Base-by-base conservation (phyloP, 106 monocot genomes). In the Gastrodia elata region DNA sequence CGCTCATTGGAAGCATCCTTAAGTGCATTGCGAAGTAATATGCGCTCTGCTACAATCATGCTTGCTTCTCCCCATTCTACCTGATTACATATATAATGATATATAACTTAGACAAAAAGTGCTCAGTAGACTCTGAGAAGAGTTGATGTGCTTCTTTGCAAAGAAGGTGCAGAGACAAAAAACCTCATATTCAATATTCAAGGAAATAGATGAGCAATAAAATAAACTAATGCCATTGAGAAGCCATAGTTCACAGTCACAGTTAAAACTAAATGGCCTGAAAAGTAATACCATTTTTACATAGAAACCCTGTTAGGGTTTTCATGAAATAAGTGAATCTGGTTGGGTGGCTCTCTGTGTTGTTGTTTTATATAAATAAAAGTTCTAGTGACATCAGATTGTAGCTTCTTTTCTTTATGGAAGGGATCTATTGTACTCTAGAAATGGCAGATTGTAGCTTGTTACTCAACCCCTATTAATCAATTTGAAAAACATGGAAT, bases 41-140 rank as follows among this genome's bases (percentile, higher is more conserved):
- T 82, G 24, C 87, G 98, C 82, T 99, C 98, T 37, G 98, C 98
- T 81, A 87, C 67, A 78, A 99, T 81, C 98, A 99, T 99, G 81
- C 88, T 99, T 61, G 98, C 78, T 73, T 91, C 90, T 41, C 98
- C 98, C 98, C 98, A 99, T 32, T 99, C 98, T 30, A 99, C 98
- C 93, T 99, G 84, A 41, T 69, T 41, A 39, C 10, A 67, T 10
- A 40, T 2, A 69, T 22, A 43, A 38, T 24, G 18, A 28, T 39
- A 58, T 30, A 7, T 26, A 26, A 58, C 26, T 25, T 58, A 25
- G 27, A 26, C 8, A n/a, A 26, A 58, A 25, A 26, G 57, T 58
- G 27, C 57, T 8, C 22, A 10, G 25, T 26, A 26, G 26, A 58
- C 8, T 26, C 24, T 58, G 57, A 1, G 57, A 26, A 26, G 27